These are phyloP conservation scores for Xylariaceae sp. DNA, from an alignment of 2,329 filamentous ascomycete genomes.

Conservation along the genomic window DNA sequence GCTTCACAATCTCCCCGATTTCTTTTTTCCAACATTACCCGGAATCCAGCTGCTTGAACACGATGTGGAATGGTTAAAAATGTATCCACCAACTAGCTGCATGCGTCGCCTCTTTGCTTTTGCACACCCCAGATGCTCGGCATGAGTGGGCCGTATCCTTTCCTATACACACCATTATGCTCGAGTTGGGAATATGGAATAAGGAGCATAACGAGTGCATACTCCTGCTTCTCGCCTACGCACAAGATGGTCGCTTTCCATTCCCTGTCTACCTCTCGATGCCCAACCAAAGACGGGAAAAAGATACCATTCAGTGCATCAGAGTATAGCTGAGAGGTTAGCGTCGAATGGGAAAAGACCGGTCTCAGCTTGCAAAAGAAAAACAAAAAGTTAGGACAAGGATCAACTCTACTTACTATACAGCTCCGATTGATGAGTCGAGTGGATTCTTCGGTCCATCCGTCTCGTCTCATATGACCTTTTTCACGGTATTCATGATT, in stretches of 20 bases:
- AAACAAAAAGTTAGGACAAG: slow-evolving; percentile 15
- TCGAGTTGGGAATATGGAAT: no score
- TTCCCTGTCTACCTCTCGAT: no score
- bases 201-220: no score
- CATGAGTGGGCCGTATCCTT: slow-evolving; percentile 21
- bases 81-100: no score
- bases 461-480: slow-evolving; percentile 2
- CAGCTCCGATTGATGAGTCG: neutral
- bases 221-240: slow-evolving; percentile 11
- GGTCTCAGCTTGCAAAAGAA: slow-evolving; percentile 15
- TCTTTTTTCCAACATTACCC: no score
- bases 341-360: slow-evolving; percentile 6
- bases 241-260: no score
- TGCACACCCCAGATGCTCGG: slow-evolving; percentile 21
- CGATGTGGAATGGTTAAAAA: no score
- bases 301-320: no score
- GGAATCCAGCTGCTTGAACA: no score
- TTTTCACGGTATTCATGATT: slow-evolving; percentile 10
- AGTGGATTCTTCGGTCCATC: slow-evolving; percentile 4
- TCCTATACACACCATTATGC: no score
- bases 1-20: slow-evolving; percentile 11
- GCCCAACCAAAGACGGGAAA: no score
- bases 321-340: slow-evolving; percentile 3
- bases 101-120: no score
- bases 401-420: slow-evolving; percentile 15